Conservation (phyloP, 352 stramenopile species). For the Globisporangium barbulae region DNA sequence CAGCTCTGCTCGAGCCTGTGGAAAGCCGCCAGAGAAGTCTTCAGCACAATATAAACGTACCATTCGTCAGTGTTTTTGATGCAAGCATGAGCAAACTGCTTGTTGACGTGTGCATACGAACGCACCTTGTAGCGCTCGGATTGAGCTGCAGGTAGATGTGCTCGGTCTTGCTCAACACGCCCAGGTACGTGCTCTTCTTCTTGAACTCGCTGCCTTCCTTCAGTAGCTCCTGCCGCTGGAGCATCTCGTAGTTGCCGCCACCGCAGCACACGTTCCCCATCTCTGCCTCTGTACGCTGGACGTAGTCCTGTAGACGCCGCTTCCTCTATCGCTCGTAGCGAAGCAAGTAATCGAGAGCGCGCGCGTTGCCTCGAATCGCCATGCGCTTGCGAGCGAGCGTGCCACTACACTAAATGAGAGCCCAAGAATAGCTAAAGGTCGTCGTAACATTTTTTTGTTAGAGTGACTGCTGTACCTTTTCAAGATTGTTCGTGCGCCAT, state of each 20-base stretch:
- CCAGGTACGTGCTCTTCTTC: slow-evolving; percentile 62
- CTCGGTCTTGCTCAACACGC: slow-evolving; percentile 59
- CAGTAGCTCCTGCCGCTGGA: slow-evolving; percentile 54
- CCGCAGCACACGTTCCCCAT: slow-evolving; percentile 79
- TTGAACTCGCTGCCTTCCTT: slow-evolving; percentile 70
- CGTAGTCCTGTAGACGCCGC: not conserved
- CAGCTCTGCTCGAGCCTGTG: slow-evolving; percentile 31
- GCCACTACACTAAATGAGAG: not conserved
- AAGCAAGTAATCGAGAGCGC: not conserved
- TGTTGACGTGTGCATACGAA: not conserved
- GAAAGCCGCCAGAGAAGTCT: slow-evolving; percentile 48
- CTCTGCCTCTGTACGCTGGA: not conserved
- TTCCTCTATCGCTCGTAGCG: not conserved
- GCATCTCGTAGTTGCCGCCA: slow-evolving; percentile 48
- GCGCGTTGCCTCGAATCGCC: not conserved
- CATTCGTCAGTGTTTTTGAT: not conserved
- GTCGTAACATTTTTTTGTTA: not conserved
- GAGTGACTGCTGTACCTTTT: not conserved
- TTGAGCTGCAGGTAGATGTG: slow-evolving; percentile 62
- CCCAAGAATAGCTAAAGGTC: slow-evolving; percentile 11
- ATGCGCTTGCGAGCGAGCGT: not conserved
- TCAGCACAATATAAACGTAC: not conserved
- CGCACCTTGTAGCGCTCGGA: slow-evolving; percentile 37
- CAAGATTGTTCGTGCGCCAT: not conserved
- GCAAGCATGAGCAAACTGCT: not conserved